Evolutionary conservation across 805 yeast genomes (phyloP).

Genomic region (Lipomyces kockii): DNA sequence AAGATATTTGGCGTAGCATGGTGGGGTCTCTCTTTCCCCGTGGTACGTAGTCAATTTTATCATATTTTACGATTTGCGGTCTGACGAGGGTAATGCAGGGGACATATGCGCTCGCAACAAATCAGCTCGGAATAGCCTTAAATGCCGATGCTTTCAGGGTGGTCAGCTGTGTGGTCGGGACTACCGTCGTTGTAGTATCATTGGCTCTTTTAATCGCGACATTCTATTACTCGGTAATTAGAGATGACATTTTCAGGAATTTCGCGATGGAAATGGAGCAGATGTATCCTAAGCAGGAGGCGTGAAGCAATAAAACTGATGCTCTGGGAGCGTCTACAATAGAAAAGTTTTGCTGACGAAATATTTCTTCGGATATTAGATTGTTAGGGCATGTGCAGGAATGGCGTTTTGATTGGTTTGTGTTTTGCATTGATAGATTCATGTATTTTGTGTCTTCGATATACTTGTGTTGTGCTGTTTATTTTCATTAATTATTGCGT

Average conservation of each 20-base stretch:
- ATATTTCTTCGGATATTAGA: no score
- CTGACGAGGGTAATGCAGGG: slow-evolving; percentile 49
- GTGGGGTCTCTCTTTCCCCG: slow-evolving; percentile 91
- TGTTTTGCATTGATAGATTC: no score
- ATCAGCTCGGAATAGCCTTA: slow-evolving; percentile 55
- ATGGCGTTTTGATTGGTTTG: no score
- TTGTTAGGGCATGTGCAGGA: no score
- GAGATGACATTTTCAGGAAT: slow-evolving; percentile 14
- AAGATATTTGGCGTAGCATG: slow-evolving; percentile 56
- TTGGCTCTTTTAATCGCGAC: slow-evolving; percentile 24
- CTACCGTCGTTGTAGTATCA: slow-evolving; percentile 50
- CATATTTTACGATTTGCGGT: background rate
- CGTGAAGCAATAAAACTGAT: background rate
- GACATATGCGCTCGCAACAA: slow-evolving; percentile 68
- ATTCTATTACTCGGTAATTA: slow-evolving; percentile 21
- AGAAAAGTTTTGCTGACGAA: no score
- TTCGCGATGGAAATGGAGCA: slow-evolving; percentile 17
- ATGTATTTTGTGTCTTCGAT: no score
- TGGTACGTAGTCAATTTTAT: slow-evolving; percentile 40
- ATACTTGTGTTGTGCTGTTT: no score
- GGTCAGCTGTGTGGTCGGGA: slow-evolving; percentile 64
- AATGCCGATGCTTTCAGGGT: slow-evolving; percentile 64
- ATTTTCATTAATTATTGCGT: no score
- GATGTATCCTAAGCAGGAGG: slow-evolving; percentile 1
- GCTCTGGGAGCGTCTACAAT: background rate